Evolutionary conservation across 148 eudicot genomes (phyloP).

Genomic region (Amaranthus hypochondriacus): DNA sequence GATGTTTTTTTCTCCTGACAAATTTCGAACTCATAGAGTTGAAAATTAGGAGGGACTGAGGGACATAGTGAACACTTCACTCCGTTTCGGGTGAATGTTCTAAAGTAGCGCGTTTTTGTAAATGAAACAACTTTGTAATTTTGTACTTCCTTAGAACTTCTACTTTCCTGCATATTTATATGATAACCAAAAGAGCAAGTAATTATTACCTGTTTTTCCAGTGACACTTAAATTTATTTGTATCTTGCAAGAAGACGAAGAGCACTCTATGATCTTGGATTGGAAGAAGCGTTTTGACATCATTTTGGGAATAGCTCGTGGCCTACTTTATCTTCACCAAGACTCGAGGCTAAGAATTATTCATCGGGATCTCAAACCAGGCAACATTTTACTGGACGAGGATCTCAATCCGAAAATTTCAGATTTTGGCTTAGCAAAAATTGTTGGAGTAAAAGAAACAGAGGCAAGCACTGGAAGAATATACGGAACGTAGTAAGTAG

Average conservation of each 20-base stretch:
- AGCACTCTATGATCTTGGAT: constrained; percentile 17
- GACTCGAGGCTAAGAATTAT: constrained; percentile 29
- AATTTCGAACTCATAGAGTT: no score
- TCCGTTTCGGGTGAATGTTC: no score
- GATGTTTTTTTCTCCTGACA: no score
- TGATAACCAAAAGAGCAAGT: no score
- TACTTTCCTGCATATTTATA: no score
- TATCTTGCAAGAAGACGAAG: constrained; percentile 16
- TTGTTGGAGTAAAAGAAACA: constrained; percentile 25
- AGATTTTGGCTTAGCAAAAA: constrained; percentile 30
- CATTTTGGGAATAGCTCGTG: constrained; percentile 34
- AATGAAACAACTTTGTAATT: no score
- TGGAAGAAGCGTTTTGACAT: constrained; percentile 38
- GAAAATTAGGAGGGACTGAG: no score
- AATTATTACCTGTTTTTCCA: not conserved
- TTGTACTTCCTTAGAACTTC: no score
- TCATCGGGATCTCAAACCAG: constrained; percentile 31
- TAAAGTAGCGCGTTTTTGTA: no score
- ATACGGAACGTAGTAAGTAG: constrained; percentile 26
- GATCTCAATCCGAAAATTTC: constrained; percentile 30
- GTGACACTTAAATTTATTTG: not conserved
- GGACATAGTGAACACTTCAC: no score
- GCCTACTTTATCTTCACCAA: constrained; percentile 31
- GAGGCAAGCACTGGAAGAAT: constrained; percentile 20
- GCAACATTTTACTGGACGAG: constrained; percentile 29